Evolutionary conservation across 805 yeast genomes (phyloP), one percentile per base, ranked within the genome.

Genomic region (Barnettozyma pratensis): DNA sequence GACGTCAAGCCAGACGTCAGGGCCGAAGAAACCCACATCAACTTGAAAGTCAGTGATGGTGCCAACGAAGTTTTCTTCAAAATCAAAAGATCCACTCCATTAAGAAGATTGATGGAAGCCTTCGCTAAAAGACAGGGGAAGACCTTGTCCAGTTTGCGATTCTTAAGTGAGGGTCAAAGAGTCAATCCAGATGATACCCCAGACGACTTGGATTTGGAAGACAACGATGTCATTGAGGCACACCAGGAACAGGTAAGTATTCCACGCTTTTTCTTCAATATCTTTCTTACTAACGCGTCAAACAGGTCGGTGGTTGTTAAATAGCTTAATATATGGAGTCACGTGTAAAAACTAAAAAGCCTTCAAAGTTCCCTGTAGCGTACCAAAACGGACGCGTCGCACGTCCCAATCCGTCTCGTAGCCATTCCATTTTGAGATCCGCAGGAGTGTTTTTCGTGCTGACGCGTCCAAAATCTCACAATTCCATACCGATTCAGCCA

Each of bases 111-210:
- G 61, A 92, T 94, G 90, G 98, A 92, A 63, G 96, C 97, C 10
- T 94, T 92, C 68, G 95, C 98, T 67, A 91, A 91, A 72, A 87
- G 99, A 75, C 96, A 92, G 64, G 98, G 98, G 40, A 92, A 92
- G 67, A 81, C 85, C 55, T 71, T 85, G 63, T 81, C 79, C 57
- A 80, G 92, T 45, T 73, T 94, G 66, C 81, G 98, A 68, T 94
- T 94, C 67, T 74, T 94, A 62, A 84, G 84, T 64, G 99, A 94
- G 56, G 99, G 99, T 54, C 86, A 89, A 58, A 82, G 98, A 64
- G 83, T 94, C 51, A 76, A 79, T 54, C 86, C 91, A 8, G 91
- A 85, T 51, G 89, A 87, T 60, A 94, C 99, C 5, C 98, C 99
- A 6, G 96, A 87, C 38, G 87, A 82, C 54, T 76, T 94, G 61